Evolutionary conservation across 129 eudicot genomes (phyloP).

Genomic region (Heracleum sosnowskyi): DNA sequence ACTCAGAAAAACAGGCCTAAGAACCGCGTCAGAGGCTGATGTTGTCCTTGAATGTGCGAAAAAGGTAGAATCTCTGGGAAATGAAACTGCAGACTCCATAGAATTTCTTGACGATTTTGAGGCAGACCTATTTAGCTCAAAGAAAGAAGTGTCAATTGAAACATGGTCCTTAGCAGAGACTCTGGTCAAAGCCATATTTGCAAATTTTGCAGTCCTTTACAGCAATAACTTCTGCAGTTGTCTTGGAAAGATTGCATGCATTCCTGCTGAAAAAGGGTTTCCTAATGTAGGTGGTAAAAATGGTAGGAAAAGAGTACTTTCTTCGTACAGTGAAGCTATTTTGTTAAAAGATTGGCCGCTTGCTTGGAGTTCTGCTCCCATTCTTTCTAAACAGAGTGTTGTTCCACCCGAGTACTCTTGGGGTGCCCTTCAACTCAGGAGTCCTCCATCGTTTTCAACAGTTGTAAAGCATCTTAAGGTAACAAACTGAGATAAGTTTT

Average conservation of each 20-base stretch:
- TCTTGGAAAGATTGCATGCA: slow-evolving; percentile 84
- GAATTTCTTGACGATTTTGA: slow-evolving; percentile 56
- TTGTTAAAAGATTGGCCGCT: slow-evolving; percentile 92
- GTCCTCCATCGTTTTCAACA: slow-evolving; percentile 71
- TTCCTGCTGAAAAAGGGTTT: slow-evolving; percentile 90
- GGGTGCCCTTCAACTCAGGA: slow-evolving; percentile 76
- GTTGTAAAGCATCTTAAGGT: slow-evolving; percentile 85
- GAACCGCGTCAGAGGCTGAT: slow-evolving; percentile 69
- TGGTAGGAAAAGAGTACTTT: slow-evolving; percentile 77
- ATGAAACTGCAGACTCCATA: slow-evolving; percentile 47
- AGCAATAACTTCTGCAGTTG: slow-evolving; percentile 75
- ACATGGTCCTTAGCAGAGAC: slow-evolving; percentile 83
- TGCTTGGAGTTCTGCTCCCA: slow-evolving; percentile 95
- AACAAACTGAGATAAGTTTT: not conserved
- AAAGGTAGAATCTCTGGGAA: slow-evolving; percentile 79
- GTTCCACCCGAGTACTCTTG: slow-evolving; percentile 96
- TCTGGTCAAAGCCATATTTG: slow-evolving; percentile 63
- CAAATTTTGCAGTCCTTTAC: slow-evolving; percentile 92
- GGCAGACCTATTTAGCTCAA: slow-evolving; percentile 37
- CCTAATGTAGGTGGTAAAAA: slow-evolving; percentile 76
- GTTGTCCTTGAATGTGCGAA: slow-evolving; percentile 88
- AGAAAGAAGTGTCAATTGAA: slow-evolving; percentile 63
- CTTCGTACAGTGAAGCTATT: slow-evolving; percentile 81
- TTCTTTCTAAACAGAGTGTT: slow-evolving; percentile 60
- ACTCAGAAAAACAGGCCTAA: slow-evolving; percentile 71